phyloP scores from a whole-genome alignment of 345 rosid species.

The Euphorbia peplus region DNA sequence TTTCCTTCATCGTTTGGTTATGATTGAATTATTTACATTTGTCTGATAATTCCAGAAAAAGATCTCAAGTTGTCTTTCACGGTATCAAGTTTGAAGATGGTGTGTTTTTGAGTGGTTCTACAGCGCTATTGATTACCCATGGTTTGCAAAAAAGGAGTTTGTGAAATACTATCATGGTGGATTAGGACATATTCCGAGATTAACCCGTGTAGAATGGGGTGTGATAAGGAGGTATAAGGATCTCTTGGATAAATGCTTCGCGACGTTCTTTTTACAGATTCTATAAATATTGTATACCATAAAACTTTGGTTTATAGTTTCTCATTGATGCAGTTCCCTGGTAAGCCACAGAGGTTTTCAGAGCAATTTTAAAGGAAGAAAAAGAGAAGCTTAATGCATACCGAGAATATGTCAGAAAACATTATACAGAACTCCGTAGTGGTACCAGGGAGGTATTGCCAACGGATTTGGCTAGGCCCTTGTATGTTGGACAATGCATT shows the following conservation, averaged over 20 bases:
- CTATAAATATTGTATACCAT: background rate
- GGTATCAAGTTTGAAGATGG: constrained; percentile 71
- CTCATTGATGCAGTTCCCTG: constrained; percentile 72
- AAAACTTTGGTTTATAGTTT: background rate
- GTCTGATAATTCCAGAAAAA: constrained; percentile 56
- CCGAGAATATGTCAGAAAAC: constrained; percentile 84
- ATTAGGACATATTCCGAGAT: constrained; percentile 87
- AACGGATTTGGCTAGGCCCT: constrained; percentile 85
- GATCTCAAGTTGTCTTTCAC: constrained; percentile 59
- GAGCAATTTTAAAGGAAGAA: constrained; percentile 77
- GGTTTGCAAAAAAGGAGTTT: constrained; percentile 98
- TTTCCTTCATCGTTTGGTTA: constrained; percentile 25
- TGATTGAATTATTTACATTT: constrained; percentile 15
- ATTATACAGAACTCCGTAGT: constrained; percentile 72
- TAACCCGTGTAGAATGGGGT: constrained; percentile 97
- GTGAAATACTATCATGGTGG: constrained; percentile 92
- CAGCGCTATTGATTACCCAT: constrained; percentile 90
- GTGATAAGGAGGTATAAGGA: constrained; percentile 77
- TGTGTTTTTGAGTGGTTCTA: constrained; percentile 93
- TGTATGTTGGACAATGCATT: constrained; percentile 81
- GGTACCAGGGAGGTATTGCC: constrained; percentile 89
- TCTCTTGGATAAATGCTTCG: constrained; percentile 1
- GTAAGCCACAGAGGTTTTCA: constrained; percentile 93
- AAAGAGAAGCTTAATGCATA: constrained; percentile 79
- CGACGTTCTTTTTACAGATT: constrained; percentile 1